Evolutionary conservation across 2,329 filamentous ascomycete species (phyloP), one percentile per base, ranked within the genome.

Genomic region (Colletotrichum sublineola): DNA sequence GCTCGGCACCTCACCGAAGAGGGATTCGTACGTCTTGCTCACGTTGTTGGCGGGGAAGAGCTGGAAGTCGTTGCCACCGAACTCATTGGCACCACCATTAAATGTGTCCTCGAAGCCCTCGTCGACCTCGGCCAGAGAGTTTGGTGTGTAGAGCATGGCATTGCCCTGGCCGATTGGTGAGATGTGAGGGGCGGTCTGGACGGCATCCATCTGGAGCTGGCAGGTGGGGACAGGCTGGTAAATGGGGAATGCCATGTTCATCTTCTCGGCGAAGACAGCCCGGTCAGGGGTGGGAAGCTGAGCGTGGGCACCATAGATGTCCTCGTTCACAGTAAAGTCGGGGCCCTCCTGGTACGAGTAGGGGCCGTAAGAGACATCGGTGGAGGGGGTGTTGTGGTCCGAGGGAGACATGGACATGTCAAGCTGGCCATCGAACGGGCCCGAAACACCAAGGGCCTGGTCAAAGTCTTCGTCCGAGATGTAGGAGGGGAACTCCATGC

Each of bases 111-210:
- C 88, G 75, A 90, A 93, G 50, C 87, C 88, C 77, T 94, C 92
- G 73, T 94, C 92, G 36, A 90, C 85, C 33, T 89, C 87, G 24
- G 84, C 83, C 72, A 90, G 80, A 0, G 91, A 91, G 53, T 86
- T 86, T 60, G 92, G 90, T 12, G 92, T 92, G 81, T 87, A 92
- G 42, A 94, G 86, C 83, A 93, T 93, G 1, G 90, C 84, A 72
- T 92, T 91, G 46, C 88, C 87, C 76, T 94, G 92, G 6, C 91
- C 92, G 66, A 86, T 86, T 11, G 92, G 92, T 4, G 92, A 94
- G 73, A 94, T 87, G 73, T 93, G 91, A 36, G 86, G 82, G 42
- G 82, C 80, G 42, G 76, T 76, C 70, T 78, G 75, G 75, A 71
- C 75, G 75, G 75, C 76, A 78, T 68, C 69, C 58, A 73, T 74